These are phyloP conservation scores for Saururus chinensis DNA, from an alignment of 164 flowering plant genomes.

Conservation along the genomic window DNA sequence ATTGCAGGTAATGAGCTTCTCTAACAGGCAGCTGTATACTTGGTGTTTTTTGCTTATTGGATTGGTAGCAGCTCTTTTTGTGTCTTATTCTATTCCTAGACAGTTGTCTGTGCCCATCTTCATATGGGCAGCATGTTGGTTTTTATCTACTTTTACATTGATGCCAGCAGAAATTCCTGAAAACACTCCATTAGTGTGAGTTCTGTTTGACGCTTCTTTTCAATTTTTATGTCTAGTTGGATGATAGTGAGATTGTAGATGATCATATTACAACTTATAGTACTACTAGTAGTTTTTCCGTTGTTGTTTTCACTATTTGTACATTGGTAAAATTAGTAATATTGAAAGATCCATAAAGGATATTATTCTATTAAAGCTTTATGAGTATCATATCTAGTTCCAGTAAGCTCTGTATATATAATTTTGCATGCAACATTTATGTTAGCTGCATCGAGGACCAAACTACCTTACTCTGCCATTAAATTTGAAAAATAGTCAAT, in stretches of 20 bases:
- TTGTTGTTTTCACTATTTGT: no score
- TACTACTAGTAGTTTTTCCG: no score
- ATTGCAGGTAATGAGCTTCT: constrained; percentile 83
- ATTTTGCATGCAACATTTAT: no score
- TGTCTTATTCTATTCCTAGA: constrained; percentile 36
- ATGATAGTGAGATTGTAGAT: no score
- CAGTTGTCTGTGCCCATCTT: constrained; percentile 47
- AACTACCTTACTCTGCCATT: no score
- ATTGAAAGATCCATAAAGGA: background rate
- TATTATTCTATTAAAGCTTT: background rate
- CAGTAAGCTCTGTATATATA: background rate
- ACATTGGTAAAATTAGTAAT: no score
- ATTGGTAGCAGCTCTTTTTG: constrained; percentile 39
- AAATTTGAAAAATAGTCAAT: no score
- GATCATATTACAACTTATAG: no score
- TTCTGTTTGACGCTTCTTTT: constrained; percentile 6
- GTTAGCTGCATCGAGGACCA: background rate
- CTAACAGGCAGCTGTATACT: constrained; percentile 81
- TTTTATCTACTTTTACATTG: constrained; percentile 71
- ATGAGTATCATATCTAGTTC: background rate
- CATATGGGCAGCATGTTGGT: constrained; percentile 66
- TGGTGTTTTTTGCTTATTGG: constrained; percentile 68
- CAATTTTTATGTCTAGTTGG: background rate
- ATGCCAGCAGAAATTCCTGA: constrained; percentile 99
- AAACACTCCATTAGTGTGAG: constrained; percentile 79